Conservation (phyloP, 768 basidiomycete species). For the Kwoniella bestiolae region DNA sequence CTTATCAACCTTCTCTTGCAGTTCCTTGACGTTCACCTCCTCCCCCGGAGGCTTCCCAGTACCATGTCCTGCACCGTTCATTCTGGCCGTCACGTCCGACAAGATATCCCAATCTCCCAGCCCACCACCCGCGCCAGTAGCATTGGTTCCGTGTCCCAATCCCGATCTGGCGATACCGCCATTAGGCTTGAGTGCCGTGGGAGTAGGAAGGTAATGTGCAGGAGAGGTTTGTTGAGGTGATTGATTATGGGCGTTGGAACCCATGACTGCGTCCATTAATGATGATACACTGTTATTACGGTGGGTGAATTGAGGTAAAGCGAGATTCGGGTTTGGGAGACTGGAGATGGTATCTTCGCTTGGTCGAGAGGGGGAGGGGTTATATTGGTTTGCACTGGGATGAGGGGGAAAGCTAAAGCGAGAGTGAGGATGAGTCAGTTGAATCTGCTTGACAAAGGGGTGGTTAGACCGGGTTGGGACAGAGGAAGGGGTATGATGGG, state of each 20-base stretch:
- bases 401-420: background rate
- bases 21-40: conserved; percentile 33
- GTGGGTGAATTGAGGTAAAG: conserved; percentile 11
- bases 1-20: conserved; percentile 45
- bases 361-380: background rate
- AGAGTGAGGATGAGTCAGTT: background rate
- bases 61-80: conserved; percentile 28
- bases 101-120: conserved; percentile 35
- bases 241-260: conserved; percentile 8
- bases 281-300: conserved; percentile 16
- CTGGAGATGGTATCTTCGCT: background rate
- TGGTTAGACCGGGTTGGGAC: background rate
- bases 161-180: background rate
- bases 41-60: conserved; percentile 16
- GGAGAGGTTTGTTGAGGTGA: conserved; percentile 9
- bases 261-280: conserved; percentile 27
- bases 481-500: background rate
- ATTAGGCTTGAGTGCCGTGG: conserved; percentile 3
- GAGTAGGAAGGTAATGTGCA: conserved; percentile 6
- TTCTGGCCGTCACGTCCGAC: conserved; percentile 23
- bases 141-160: background rate
- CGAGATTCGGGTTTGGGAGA: background rate
- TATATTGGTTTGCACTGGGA: background rate
- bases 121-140: background rate
- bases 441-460: background rate